Percentiles rank a stretch among this genome's conserved stretches.
Conservation (phyloP, 225 moss, liverwort and hornwort genomes). For the Rhytidiadelphus loreus region DNA sequence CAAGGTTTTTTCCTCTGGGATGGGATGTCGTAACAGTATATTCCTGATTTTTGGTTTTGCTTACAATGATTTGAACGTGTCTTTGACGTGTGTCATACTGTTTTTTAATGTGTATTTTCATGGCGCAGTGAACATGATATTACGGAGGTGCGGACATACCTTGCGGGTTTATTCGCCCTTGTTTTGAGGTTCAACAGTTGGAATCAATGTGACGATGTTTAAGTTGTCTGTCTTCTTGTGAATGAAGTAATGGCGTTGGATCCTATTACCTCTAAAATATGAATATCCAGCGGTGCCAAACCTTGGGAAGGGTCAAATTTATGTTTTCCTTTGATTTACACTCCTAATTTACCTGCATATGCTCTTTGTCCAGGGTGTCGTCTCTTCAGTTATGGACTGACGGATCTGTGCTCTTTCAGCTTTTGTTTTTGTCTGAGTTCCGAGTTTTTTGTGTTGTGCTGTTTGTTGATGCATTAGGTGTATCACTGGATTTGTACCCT, state of each 20-base stretch:
- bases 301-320: not conserved
- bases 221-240: not conserved
- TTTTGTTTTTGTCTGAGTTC: not conserved
- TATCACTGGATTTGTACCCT: not conserved
- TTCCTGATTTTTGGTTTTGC: not conserved
- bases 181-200: not conserved
- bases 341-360: not conserved
- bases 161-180: not conserved
- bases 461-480: not conserved
- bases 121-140: not conserved
- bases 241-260: not conserved
- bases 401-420: not conserved
- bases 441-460: not conserved
- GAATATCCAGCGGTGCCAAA: not conserved
- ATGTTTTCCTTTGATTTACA: not conserved
- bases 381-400: slow-evolving; percentile 17
- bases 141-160: slow-evolving; percentile 4
- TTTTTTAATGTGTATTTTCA: not conserved
- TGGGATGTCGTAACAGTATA: not conserved
- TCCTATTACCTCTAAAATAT: not conserved
- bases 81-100: not conserved
- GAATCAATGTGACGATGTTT: not conserved
- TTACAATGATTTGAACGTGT: not conserved
- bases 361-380: slow-evolving; percentile 16
- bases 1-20: not conserved